A percentile compares a stretch with the other conserved stretches of the same genome.
Conservation (phyloP, 495 filamentous ascomycete genomes). For the Hypoxylon crocopeplum region DNA sequence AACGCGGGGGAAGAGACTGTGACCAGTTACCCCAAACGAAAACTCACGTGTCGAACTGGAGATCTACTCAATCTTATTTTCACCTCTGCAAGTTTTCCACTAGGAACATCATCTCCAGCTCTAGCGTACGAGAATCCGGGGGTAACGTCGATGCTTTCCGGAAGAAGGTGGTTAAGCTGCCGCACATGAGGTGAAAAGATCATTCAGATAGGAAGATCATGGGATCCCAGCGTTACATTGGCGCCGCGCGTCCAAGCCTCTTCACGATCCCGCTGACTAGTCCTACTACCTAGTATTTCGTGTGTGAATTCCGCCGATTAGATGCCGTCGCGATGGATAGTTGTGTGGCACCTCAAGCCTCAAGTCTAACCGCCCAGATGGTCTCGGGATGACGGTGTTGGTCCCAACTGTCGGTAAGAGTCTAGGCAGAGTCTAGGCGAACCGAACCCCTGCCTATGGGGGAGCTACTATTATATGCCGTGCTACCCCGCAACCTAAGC, state of each 20-base stretch:
- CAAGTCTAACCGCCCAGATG: conserved; percentile 12
- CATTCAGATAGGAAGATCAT: conserved; percentile 22
- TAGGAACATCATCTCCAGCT: conserved; percentile 7
- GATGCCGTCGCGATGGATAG: conserved; percentile 23
- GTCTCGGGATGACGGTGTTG: conserved; percentile 33
- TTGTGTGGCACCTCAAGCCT: conserved; percentile 9
- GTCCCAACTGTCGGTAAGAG: conserved; percentile 34
- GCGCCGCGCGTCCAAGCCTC: conserved; percentile 19
- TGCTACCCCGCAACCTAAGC: conserved; percentile 39
- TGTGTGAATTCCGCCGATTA: conserved; percentile 27
- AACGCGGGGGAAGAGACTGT: conserved; percentile 23
- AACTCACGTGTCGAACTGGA: conserved; percentile 23
- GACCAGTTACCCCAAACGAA: conserved; percentile 16
- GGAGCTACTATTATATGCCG: conserved; percentile 31
- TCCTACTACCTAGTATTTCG: conserved; percentile 9
- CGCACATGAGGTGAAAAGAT: conserved; percentile 33
- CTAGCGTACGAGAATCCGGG: conserved; percentile 36
- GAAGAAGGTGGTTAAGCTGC: conserved; percentile 16
- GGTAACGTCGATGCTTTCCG: conserved; percentile 20
- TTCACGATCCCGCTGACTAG: conserved; percentile 17
- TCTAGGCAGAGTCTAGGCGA: conserved; percentile 21
- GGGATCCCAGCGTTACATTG: conserved; percentile 32
- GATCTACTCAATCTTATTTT: conserved; percentile 33
- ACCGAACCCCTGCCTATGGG: conserved; percentile 7
- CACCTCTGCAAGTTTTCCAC: conserved; percentile 23